Evolutionary conservation across 352 stramenopile species (phyloP).

Genomic region (Phytopythium ostracodes): DNA sequence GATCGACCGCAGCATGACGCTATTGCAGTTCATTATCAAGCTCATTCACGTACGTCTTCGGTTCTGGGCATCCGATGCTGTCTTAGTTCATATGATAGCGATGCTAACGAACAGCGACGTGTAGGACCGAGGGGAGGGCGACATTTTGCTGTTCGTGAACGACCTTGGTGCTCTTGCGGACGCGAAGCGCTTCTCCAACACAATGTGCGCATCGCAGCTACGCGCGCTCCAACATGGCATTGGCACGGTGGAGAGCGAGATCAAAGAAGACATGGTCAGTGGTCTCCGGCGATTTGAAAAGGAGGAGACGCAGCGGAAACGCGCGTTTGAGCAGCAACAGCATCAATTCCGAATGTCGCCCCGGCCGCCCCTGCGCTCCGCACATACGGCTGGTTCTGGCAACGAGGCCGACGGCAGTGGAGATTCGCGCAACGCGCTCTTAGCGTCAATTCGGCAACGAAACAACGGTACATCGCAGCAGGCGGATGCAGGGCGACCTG

Average conservation of each 20-base stretch:
- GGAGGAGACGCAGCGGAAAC: conserved; percentile 30
- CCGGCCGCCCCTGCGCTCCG: too few relatives aligned
- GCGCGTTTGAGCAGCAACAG: conserved; percentile 23
- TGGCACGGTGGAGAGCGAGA: conserved; percentile 49
- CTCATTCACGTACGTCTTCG: conserved; percentile 59
- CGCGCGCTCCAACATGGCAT: conserved; percentile 48
- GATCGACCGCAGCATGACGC: conserved; percentile 62
- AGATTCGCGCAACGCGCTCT: conserved; percentile 17
- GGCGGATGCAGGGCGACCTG: neutral
- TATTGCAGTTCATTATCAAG: conserved; percentile 77
- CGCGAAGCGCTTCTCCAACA: conserved; percentile 67
- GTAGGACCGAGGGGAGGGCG: conserved; percentile 65
- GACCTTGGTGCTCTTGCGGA: conserved; percentile 47
- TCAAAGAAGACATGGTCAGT: conserved; percentile 67
- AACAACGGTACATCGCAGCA: neutral
- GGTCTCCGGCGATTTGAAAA: conserved; percentile 55
- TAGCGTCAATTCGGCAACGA: conserved; percentile 12
- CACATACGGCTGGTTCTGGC: neutral
- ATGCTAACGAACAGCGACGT: neutral
- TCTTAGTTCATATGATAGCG: neutral
- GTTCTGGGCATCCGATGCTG: neutral
- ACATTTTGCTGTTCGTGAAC: conserved; percentile 64
- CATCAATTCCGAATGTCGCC: conserved; percentile 1
- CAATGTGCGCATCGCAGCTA: conserved; percentile 57
- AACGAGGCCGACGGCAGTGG: neutral